Evolutionary conservation across 768 basidiomycete genomes (phyloP).

Genomic region (Collybia nuda): DNA sequence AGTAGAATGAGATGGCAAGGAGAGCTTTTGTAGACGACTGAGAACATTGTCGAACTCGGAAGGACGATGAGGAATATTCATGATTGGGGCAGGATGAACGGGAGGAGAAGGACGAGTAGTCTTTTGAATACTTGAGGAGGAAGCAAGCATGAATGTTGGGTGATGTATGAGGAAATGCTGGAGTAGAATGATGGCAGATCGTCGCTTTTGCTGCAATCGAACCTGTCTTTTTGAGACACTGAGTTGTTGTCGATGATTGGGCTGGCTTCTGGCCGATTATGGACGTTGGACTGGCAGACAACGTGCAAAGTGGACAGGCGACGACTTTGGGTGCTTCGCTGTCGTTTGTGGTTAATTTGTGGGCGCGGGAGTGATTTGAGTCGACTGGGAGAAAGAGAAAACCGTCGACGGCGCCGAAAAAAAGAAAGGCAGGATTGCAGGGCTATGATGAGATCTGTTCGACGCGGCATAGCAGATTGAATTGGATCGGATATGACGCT

Average conservation of each 20-base stretch:
- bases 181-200: constrained; percentile 26
- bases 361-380: constrained; percentile 19
- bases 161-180: constrained; percentile 8
- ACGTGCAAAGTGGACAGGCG: constrained; percentile 6
- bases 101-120: constrained; percentile 13
- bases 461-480: constrained; percentile 10
- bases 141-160: constrained; percentile 17
- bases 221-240: constrained; percentile 3
- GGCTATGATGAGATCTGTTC: background rate
- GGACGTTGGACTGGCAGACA: background rate
- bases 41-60: constrained; percentile 15
- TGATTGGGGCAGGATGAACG: constrained; percentile 9
- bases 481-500: constrained; percentile 13
- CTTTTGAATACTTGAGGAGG: constrained; percentile 18
- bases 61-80: constrained; percentile 20
- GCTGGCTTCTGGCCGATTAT: constrained; percentile 9
- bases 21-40: constrained; percentile 14
- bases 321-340: constrained; percentile 2
- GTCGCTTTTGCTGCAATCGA: constrained; percentile 20
- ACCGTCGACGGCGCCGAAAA: background rate
- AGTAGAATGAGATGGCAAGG: constrained; percentile 13
- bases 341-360: constrained; percentile 16
- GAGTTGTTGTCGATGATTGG: background rate
- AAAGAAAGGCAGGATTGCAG: background rate
- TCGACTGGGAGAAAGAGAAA: constrained; percentile 1